A percentile compares a stretch with the other conserved stretches of the same genome.
These are phyloP conservation scores for Pseudogymnoascus sp. DNA, from an alignment of 2,329 filamentous ascomycete genomes.

Conservation along the genomic window DNA sequence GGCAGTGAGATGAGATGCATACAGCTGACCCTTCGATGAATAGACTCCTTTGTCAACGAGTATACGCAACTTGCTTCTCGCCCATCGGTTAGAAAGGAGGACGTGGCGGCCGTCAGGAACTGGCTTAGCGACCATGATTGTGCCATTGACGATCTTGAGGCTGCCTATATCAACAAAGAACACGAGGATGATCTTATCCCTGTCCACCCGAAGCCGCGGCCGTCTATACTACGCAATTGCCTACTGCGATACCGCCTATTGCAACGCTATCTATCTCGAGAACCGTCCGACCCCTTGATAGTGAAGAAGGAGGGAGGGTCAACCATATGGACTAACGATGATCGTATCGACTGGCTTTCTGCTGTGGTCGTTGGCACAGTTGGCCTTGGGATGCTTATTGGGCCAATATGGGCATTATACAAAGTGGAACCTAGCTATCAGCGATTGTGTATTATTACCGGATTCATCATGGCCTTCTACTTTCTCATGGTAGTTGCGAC, in stretches of 20 bases:
- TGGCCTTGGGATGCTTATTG: conserved; percentile 13
- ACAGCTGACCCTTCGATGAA: background rate
- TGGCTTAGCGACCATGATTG: background rate
- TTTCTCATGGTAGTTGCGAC: conserved; percentile 3
- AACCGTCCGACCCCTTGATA: background rate
- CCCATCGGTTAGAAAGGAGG: background rate
- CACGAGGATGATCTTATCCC: background rate
- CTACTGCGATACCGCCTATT: background rate
- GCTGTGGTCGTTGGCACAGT: background rate
- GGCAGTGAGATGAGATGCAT: background rate
- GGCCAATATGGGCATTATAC: conserved; percentile 13
- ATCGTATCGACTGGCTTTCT: background rate
- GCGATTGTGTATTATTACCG: conserved; percentile 10
- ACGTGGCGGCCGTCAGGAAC: background rate
- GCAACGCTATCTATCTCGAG: background rate
- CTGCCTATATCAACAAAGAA: background rate
- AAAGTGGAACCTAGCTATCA: background rate
- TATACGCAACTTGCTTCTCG: background rate
- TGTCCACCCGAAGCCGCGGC: background rate
- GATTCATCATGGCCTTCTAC: conserved; percentile 12
- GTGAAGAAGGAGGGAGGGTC: background rate
- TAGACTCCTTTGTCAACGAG: background rate
- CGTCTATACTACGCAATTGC: too few species aligned
- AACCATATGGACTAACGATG: background rate
- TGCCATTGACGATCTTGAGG: background rate